Evolutionary conservation across 371 early-diverging fungal species (phyloP).

Genomic region (Phascolomyces articulosus): DNA sequence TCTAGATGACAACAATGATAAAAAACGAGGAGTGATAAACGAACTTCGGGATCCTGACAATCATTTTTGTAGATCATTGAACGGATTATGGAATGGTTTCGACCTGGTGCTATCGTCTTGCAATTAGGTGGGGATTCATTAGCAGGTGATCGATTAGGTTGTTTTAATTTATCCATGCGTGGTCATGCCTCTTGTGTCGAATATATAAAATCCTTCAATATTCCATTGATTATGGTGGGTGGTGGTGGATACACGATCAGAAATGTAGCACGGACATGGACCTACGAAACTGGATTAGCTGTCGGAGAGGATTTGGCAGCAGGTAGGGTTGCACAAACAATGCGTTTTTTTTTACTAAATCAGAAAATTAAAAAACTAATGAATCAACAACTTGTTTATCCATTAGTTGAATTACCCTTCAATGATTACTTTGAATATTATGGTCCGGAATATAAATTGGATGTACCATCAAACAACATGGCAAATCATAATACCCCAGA

Average conservation of each 20-base stretch:
- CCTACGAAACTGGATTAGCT: constrained; percentile 92
- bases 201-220: constrained; percentile 85
- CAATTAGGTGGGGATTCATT: constrained; percentile 99
- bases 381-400: no score
- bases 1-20: no score
- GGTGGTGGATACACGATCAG: constrained; percentile 98
- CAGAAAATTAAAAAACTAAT: no score
- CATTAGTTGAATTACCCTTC: constrained; percentile 78
- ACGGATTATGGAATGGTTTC: constrained; percentile 85
- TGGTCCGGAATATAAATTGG: constrained; percentile 93
- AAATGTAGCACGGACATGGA: constrained; percentile 96
- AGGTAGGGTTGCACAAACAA: constrained; percentile 10
- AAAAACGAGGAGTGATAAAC: no score
- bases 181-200: constrained; percentile 87
- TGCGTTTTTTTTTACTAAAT: neutral
- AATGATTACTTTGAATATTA: constrained; percentile 96
- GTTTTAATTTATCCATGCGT: constrained; percentile 94
- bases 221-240: constrained; percentile 93
- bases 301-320: constrained; percentile 64
- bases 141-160: constrained; percentile 96
- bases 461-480: constrained; percentile 96
- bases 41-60: no score
- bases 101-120: constrained; percentile 94
- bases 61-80: constrained; percentile 20
- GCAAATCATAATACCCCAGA: constrained; percentile 92